A percentile compares a stretch with the other conserved stretches of the same genome.
These are phyloP conservation scores for Asterochloris erici DNA, from an alignment of 139 green algal genomes.

Conservation along the genomic window DNA sequence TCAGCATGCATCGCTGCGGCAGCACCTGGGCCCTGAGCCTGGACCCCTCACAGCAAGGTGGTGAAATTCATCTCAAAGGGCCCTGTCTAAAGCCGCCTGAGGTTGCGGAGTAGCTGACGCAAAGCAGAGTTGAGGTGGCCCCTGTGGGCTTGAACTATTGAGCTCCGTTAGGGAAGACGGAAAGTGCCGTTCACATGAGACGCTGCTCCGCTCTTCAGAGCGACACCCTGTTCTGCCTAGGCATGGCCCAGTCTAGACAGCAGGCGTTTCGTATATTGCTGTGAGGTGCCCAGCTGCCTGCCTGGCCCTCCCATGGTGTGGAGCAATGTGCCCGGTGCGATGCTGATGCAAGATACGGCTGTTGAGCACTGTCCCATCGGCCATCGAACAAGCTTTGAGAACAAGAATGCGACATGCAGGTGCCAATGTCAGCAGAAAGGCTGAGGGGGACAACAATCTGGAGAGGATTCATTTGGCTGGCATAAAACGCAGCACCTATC, in stretches of 20 bases:
- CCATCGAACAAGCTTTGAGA: no score
- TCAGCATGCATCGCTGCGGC: neutral
- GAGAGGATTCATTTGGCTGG: neutral
- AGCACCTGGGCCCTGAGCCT: no score
- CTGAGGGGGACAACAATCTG: conserved; percentile 2
- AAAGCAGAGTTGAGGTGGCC: no score
- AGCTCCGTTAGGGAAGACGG: neutral
- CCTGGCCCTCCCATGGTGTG: neutral
- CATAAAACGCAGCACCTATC: conserved; percentile 7
- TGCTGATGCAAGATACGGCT: no score
- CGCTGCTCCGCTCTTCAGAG: neutral
- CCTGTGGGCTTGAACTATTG: neutral
- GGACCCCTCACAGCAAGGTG: no score
- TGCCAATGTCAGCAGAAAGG: neutral
- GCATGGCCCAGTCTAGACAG: neutral
- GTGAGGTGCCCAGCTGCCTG: neutral
- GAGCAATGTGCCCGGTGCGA: conserved; percentile 9
- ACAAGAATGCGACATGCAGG: no score
- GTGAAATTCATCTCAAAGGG: no score
- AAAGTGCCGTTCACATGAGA: neutral
- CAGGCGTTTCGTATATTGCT: neutral
- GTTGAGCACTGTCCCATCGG: no score
- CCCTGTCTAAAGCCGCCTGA: no score
- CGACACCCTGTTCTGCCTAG: neutral
- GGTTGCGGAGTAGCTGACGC: no score